Evolutionary conservation across 129 eudicot species (phyloP).

Genomic region (Sambucus nigra): DNA sequence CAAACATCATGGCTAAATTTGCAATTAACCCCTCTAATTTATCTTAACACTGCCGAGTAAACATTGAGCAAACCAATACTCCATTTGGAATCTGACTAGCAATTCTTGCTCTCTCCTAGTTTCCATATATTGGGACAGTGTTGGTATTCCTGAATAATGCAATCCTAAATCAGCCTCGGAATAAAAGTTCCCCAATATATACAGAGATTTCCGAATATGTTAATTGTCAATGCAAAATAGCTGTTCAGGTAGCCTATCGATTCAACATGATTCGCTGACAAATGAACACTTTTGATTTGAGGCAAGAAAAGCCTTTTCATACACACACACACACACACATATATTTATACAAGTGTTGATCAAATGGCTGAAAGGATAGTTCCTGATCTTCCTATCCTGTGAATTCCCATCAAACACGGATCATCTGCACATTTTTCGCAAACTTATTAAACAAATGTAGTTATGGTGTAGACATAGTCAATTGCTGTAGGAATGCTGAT

Average conservation of each 20-base stretch:
- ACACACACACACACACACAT: slow-evolving; percentile 17
- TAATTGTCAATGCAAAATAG: neutral
- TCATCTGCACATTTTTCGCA: slow-evolving; percentile 44
- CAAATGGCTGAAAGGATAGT: neutral
- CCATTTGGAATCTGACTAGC: neutral
- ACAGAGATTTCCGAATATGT: neutral
- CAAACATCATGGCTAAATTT: no score
- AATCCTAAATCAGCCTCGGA: neutral
- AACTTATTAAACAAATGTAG: neutral
- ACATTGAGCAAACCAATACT: neutral
- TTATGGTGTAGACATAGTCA: no score
- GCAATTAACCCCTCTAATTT: no score
- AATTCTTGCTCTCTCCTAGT: neutral
- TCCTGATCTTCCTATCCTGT: neutral
- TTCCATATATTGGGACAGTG: no score
- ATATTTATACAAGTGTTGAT: neutral
- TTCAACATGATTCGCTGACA: neutral
- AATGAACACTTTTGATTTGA: neutral
- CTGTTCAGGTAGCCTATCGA: neutral
- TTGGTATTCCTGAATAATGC: neutral
- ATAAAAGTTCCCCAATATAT: neutral
- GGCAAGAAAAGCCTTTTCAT: slow-evolving; percentile 1
- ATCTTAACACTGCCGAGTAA: no score
- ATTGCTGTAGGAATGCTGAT: neutral
- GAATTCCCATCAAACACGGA: slow-evolving; percentile 36